Base-by-base conservation (phyloP, 306 rosid genomes). In the Glycine tomentella region DNA sequence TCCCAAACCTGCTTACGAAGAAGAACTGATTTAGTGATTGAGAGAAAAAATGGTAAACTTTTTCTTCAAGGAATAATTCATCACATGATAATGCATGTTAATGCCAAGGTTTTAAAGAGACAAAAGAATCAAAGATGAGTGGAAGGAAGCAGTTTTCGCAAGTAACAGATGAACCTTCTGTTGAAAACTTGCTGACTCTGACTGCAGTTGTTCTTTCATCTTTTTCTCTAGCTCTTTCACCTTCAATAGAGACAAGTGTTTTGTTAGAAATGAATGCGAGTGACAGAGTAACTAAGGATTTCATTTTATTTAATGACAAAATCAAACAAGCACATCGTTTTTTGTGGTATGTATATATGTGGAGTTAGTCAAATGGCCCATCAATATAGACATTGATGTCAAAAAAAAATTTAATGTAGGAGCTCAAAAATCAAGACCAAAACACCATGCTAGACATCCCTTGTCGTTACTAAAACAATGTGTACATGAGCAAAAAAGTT, bases 221-320 rank as follows among this genome's bases (percentile, higher is more conserved):
- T 80, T 87, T 81, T 62, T 83, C 83, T 93, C 98, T 44, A 93
- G 84, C 87, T 93, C 95, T 80, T 91, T 90, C 82, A 91, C 88
- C 98, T 93, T 65, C 71, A 80, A 4, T 6, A 81, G 76, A 83
- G 45, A 72, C 64, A 71, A 78, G 71, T 50, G 40, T 55, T 10
- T 40, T n/a, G 72, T 66, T 8, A 66, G 72, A 66, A 66, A 66
- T 16, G 38, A 57, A 62, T 40, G 51, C 36, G 12, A 36, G 70
- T 55, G 63, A 58, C 42, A 36, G 58, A 77, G 57, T 20, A 72
- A 45, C 45, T 11, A 50, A 36, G 16, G 74, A 53, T 3, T 15
- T 11, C 55, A 7, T 61, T 74, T 81, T 40, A 8, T 51, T 66
- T 48, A 20, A 20, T 38, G 2, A 12, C n/a, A 72, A 13, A 51